These are phyloP conservation scores for Porcisia hertigi DNA, from an alignment of 208 protist genomes.

Conservation along the genomic window DNA sequence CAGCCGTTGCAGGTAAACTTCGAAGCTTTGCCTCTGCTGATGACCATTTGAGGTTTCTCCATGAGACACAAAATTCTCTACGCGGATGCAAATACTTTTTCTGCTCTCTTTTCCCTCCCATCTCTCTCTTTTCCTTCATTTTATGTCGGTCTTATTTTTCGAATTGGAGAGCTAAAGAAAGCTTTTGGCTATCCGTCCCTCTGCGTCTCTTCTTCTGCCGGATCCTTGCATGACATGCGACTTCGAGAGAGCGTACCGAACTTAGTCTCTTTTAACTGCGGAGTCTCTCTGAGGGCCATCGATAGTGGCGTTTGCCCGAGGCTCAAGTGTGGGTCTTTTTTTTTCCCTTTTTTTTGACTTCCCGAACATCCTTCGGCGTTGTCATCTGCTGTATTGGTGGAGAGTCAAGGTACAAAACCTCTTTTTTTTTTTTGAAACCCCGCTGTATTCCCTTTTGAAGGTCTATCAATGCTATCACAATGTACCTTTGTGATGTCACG, in stretches of 20 bases:
- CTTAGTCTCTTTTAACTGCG: constrained; percentile 12
- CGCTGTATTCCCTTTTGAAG: neutral
- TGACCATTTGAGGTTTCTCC: neutral
- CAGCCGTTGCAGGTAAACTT: neutral
- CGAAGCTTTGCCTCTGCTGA: neutral
- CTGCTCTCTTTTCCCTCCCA: neutral
- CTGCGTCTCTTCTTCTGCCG: constrained; percentile 8
- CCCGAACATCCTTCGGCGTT: neutral
- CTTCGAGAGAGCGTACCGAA: neutral
- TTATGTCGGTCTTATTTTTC: neutral
- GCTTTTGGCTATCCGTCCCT: neutral
- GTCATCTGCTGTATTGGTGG: neutral
- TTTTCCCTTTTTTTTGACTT: constrained; percentile 2
- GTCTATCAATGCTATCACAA: constrained; percentile 16
- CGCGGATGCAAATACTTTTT: neutral
- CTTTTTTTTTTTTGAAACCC: neutral
- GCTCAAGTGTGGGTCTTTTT: constrained; percentile 1
- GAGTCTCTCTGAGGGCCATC: neutral
- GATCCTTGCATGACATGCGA: neutral
- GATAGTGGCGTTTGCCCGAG: neutral
- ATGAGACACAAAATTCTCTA: neutral
- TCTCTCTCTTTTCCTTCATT: neutral
- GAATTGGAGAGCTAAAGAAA: neutral
- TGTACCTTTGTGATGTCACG: constrained; percentile 44
- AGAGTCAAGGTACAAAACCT: neutral